A percentile compares a stretch with the other conserved stretches of the same genome.
These are phyloP conservation scores for Fusarium coffeatum DNA, from an alignment of 2,329 filamentous ascomycete species.

Conservation along the genomic window DNA sequence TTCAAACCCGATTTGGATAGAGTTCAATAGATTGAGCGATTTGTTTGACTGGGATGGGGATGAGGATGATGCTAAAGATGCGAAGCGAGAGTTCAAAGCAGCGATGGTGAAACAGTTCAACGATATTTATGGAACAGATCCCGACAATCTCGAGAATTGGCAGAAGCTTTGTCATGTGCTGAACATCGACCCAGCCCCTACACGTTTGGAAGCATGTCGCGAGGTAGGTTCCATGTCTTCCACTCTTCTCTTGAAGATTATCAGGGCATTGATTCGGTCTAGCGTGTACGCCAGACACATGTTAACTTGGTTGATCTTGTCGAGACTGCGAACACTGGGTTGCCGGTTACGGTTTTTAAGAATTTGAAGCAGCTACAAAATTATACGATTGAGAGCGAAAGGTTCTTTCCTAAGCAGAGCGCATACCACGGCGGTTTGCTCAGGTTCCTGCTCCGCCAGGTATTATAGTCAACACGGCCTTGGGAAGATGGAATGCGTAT, in stretches of 20 bases:
- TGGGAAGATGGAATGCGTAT: rapidly evolving
- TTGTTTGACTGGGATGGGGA: not conserved
- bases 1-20: not conserved
- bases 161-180: not conserved
- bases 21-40: not conserved
- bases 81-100: not conserved
- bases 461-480: not conserved
- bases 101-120: not conserved
- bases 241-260: not conserved
- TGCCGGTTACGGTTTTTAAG: not conserved
- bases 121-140: not conserved
- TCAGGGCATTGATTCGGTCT: not conserved
- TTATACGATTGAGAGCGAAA: not conserved
- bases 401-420: not conserved
- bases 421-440: not conserved
- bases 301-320: not conserved
- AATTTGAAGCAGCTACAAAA: not conserved
- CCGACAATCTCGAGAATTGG: not conserved
- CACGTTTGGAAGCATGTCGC: not conserved
- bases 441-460: not conserved
- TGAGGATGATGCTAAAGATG: not conserved
- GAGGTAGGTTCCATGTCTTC: not conserved
- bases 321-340: not conserved
- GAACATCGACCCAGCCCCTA: not conserved
- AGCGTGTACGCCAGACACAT: not conserved